Conservation (phyloP, 2,329 filamentous ascomycete genomes). For the Beauveria caledonica region DNA sequence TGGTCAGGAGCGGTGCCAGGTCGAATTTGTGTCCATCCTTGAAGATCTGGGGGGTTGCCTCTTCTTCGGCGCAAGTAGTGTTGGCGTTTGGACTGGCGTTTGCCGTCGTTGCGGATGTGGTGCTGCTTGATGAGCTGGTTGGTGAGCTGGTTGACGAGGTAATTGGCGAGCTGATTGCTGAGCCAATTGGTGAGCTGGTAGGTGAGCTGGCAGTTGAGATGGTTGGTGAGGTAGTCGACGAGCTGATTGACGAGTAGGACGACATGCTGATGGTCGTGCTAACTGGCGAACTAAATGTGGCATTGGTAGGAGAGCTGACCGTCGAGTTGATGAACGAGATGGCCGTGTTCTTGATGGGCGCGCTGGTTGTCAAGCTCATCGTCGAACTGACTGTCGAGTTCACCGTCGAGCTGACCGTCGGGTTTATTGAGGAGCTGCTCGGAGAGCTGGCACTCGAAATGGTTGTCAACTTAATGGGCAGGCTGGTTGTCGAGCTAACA, state of each 20-base stretch:
- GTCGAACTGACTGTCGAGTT: neutral
- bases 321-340: no score
- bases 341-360: no score
- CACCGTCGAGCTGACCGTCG: neutral
- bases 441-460: neutral
- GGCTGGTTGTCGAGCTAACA: neutral
- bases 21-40: constrained; percentile 16
- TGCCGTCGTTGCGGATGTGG: neutral
- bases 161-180: neutral
- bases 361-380: no score
- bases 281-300: neutral
- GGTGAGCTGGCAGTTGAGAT: neutral
- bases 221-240: neutral
- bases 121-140: neutral
- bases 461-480: neutral
- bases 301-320: no score
- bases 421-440: neutral
- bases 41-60: constrained; percentile 10
- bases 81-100: neutral
- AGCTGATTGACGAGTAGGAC: neutral
- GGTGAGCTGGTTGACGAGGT: neutral
- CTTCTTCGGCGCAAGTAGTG: neutral
- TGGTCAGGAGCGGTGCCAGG: constrained; percentile 17
- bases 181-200: neutral
- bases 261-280: neutral